These are phyloP conservation scores for Thalassiosira hispida DNA, from an alignment of 352 stramenopile species.

Conservation along the genomic window DNA sequence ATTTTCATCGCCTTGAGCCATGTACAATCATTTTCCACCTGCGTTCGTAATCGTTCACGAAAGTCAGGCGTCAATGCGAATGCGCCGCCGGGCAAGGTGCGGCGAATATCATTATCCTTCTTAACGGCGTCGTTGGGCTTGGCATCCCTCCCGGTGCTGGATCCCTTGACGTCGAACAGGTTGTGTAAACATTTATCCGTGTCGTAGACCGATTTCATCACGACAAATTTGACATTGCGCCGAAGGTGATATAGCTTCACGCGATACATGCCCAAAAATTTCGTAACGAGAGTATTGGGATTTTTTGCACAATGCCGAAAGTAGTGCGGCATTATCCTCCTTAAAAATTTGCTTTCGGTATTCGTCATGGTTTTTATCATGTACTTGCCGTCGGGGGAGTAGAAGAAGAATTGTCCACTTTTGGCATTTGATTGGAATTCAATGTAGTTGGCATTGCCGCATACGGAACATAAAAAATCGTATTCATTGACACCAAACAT, in stretches of 20 bases:
- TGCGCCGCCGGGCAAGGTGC: conserved; percentile 80
- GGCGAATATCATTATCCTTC: conserved; percentile 84
- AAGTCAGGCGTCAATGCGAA: conserved; percentile 60
- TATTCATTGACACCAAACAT: conserved; percentile 89
- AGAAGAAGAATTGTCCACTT: conserved; percentile 99
- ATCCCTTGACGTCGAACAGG: conserved; percentile 92
- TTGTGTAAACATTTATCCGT: conserved; percentile 91
- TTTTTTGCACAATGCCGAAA: conserved; percentile 97
- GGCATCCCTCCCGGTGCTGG: conserved; percentile 71
- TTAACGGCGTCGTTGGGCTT: conserved; percentile 78
- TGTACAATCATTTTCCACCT: conserved; percentile 91
- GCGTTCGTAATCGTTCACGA: conserved; percentile 65
- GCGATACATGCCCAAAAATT: conserved; percentile 97
- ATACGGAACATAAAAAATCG: conserved; percentile 91
- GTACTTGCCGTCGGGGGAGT: conserved; percentile 96
- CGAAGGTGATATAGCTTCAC: conserved; percentile 96
- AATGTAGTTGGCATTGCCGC: conserved; percentile 93
- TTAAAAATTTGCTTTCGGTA: conserved; percentile 98
- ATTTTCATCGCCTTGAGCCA: conserved; percentile 95
- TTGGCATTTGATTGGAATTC: conserved; percentile 99
- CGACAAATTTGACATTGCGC: conserved; percentile 90
- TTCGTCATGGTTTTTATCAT: conserved; percentile 99
- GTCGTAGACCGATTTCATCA: conserved; percentile 98
- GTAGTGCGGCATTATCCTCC: conserved; percentile 95
- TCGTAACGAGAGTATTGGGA: conserved; percentile 95